Base-by-base conservation (phyloP, 352 stramenopile genomes). In the Pythium myriotylum region DNA sequence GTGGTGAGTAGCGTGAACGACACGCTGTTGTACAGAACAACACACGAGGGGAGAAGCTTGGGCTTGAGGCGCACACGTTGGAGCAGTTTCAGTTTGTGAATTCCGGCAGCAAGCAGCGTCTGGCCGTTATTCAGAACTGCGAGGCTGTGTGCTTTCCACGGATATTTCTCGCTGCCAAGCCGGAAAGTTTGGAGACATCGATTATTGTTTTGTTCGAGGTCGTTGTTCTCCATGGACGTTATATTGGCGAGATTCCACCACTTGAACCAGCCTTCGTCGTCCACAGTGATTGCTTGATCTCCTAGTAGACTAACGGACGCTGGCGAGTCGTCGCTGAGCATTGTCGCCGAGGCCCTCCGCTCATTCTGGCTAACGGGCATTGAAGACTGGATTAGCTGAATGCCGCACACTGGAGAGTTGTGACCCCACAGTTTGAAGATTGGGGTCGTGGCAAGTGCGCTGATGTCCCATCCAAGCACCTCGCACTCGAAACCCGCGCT, bases 231-330 rank as follows among this genome's bases (percentile, higher is more conserved):
- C 16, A 80, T 75, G 0, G 81, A 85, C 3, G 88, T 57, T 7
- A 91, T 74, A 35, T 86, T 79, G 10, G 68, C 66, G 17, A 93
- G 67, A 16, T 81, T 91, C 81, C 84, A 93, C 84, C 84, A 93
- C 58, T 87, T 88, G 61, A 93, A 91, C 77, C 81, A 93, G 27
- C 84, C 84, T 22, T 89, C 84, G 50, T 93, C 81, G 33, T 93
- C 84, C 33, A 91, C 73, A 0, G 80, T 91, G 20, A 93, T 84
- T 19, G 75, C 85, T 54, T 93, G 84, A 26, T 90, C 81, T 0
- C 70, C 79, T 0, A 91, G 50, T 27, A 84, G 51, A 0, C 68
- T 40, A 0, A 14, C 53, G 10, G 13, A 4, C 2, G n/a, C 19
- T 16, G 37, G 23, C 42, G 47, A 22, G 10, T 27, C 41, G 26